Conservation (phyloP, 2,329 filamentous ascomycete species). For the Stromatinia cepivora region DNA sequence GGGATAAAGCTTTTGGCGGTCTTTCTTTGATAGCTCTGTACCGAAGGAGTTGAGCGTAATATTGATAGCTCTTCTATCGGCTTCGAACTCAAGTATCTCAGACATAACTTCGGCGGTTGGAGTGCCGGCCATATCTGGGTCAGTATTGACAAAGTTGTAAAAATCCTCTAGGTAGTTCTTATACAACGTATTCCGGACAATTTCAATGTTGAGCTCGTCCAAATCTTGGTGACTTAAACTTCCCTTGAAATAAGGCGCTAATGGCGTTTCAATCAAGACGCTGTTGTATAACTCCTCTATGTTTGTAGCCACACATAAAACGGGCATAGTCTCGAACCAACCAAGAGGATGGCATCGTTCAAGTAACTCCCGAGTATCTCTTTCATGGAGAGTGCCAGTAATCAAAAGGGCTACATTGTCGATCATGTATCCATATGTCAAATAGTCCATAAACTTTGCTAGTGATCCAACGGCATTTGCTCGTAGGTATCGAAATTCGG, state of each 20-base stretch:
- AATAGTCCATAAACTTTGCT: constrained; percentile 94
- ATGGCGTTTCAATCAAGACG: constrained; percentile 91
- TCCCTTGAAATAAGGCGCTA: constrained; percentile 96
- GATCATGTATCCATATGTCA: constrained; percentile 99
- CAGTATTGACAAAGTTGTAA: constrained; percentile 87
- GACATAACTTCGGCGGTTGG: constrained; percentile 94
- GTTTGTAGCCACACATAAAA: constrained; percentile 95
- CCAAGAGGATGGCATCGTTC: constrained; percentile 95
- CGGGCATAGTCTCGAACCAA: constrained; percentile 99
- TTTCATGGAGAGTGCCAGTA: constrained; percentile 94
- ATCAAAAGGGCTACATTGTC: constrained; percentile 98
- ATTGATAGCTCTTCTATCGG: constrained; percentile 94
- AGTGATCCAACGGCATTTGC: constrained; percentile 90
- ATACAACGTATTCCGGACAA: constrained; percentile 96
- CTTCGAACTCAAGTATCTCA: constrained; percentile 94
- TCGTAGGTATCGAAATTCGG: constrained; percentile 94
- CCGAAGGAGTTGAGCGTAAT: constrained; percentile 99
- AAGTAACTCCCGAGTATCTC: constrained; percentile 91
- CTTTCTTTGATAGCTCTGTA: constrained; percentile 89
- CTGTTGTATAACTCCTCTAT: constrained; percentile 99
- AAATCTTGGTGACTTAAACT: constrained; percentile 94
- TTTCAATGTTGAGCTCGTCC: constrained; percentile 98
- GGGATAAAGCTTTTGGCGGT: constrained; percentile 95
- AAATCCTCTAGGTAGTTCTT: constrained; percentile 99
- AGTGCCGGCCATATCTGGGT: constrained; percentile 82